Evolutionary conservation across 148 eudicot species (phyloP), one percentile per base, ranked within the genome.

Genomic region (Rhododendron williamsianum): DNA sequence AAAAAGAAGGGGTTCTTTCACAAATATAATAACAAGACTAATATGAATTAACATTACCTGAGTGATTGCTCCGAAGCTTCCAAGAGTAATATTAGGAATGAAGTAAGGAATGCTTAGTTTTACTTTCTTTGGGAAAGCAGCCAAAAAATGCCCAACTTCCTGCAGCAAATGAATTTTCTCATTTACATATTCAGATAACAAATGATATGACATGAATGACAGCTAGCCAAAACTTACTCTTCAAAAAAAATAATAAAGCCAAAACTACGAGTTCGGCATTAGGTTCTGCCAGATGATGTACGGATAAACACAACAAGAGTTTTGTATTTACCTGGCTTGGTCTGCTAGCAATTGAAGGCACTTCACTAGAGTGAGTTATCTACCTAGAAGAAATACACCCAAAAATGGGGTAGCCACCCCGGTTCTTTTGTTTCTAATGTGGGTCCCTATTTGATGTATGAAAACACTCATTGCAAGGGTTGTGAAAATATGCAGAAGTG

Each of bases 61-160:
- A 33, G 98, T 97, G 84, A 97, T 97, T 71, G 99, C 98, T 49
- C 99, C 99, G 90, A 97, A 97, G 88, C 96, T 95, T 85, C 99
- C 99, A 82, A 97, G 98, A 83, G 99, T 97, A 80, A 93, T 97
- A 88, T 97, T 97, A 63, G 99, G 99, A 86, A 97, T 94, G 81
- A 97, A 95, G 88, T 63, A 97, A 46, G 99, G 99, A 89, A 97
- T 97, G 91, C 98, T 92, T 58, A 97, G 92, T 88, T 95, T 95
- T 86, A 97, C 98, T 85, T 93, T 94, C 87, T 93, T 92, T 49
- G 98, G 98, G 87, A 95, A 95, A 79, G 99, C 99, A 87, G 95
- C 95, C 82, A 97, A 87, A 88, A 87, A 89, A 91, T 97, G 99
- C 49, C 99, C 99, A 82, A 95, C 90, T 92, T 97, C 99, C 99